These are phyloP conservation scores for Scolecobasidium constrictum DNA, from an alignment of 2,329 filamentous ascomycete species.

Conservation along the genomic window DNA sequence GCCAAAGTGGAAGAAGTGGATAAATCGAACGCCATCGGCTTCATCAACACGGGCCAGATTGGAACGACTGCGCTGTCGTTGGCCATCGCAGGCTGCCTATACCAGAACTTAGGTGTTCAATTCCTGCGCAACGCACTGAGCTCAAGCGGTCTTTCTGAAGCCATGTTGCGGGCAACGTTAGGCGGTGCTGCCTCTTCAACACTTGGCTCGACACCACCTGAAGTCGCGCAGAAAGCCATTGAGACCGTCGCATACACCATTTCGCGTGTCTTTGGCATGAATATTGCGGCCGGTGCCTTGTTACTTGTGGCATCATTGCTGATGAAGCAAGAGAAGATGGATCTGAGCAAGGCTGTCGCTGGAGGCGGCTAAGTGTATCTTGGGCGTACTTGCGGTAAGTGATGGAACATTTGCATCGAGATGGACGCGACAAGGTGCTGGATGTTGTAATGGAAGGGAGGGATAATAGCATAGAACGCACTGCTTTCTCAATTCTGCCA, in stretches of 20 bases:
- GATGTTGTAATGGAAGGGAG: too few species aligned
- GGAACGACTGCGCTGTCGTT: constrained; percentile 17
- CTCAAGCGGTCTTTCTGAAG: constrained; percentile 10
- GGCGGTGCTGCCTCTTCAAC: constrained; percentile 14
- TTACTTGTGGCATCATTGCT: constrained; percentile 14
- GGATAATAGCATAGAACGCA: too few species aligned
- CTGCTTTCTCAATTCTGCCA: too few species aligned
- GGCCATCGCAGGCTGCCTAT: constrained; percentile 17
- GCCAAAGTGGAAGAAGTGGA: not conserved
- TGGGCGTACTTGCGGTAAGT: too few species aligned
- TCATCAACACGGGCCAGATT: constrained; percentile 15
- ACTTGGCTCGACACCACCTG: constrained; percentile 8
- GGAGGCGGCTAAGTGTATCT: too few species aligned
- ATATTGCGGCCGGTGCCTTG: constrained; percentile 20
- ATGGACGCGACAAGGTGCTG: too few species aligned
- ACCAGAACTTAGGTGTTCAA: constrained; percentile 18
- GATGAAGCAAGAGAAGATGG: constrained; percentile 21
- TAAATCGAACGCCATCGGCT: constrained; percentile 8
- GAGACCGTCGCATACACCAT: constrained; percentile 23
- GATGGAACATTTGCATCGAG: too few species aligned
- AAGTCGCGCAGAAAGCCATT: constrained; percentile 17
- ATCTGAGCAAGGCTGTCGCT: not conserved
- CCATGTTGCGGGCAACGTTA: constrained; percentile 14
- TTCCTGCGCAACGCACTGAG: constrained; percentile 13
- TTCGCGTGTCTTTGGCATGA: constrained; percentile 21